Evolutionary conservation across 345 rosid genomes (phyloP), one percentile per base, ranked within the genome.

Genomic region (Lepidium sativum): DNA sequence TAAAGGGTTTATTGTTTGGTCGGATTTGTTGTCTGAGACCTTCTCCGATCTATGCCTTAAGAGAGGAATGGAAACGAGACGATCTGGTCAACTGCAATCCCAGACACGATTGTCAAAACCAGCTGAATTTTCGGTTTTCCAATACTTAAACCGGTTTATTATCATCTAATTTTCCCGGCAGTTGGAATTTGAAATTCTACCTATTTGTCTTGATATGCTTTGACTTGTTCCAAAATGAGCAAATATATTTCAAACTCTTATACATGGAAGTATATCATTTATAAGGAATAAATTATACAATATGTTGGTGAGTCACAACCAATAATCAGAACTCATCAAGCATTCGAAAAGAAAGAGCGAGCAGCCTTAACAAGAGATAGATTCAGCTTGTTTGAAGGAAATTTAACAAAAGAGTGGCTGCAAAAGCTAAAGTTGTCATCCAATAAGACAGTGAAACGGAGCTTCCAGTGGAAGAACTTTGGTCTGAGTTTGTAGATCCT

Each of bases 401-500:
- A 49, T 33, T 51, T n/a, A 56, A 72, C 15, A 43, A 27, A 41
- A 66, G 0, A 15, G 56, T 59, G 8, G 8, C 50, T 43, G 51
- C 33, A 41, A 72, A 49, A 49, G 54, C 61, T 57, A 72, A 57
- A 41, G 71, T 41, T 52, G 54, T 59, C 41, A 66, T 72, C 67
- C 42, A 66, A n/a, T 65, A 65, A 1, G 71, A 51, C 29, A 33
- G 67, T 51, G 43, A 58, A 43, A 14, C 18, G 6, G 56, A 52
- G 9, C 34, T n/a, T 13, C 62, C 51, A 18, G 0, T 35, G 15
- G 72, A 72, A 11, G 62, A 66, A 29, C 51, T 72, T 43, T 23
- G 62, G 13, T 72, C 43, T 27, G 72, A 43, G 50, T 73, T 67
- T 44, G 51, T 37, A 27, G 77, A 67, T 59, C 71, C 76, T 72